Conservation (phyloP, 768 basidiomycete genomes). For the Collybia mongolica region DNA sequence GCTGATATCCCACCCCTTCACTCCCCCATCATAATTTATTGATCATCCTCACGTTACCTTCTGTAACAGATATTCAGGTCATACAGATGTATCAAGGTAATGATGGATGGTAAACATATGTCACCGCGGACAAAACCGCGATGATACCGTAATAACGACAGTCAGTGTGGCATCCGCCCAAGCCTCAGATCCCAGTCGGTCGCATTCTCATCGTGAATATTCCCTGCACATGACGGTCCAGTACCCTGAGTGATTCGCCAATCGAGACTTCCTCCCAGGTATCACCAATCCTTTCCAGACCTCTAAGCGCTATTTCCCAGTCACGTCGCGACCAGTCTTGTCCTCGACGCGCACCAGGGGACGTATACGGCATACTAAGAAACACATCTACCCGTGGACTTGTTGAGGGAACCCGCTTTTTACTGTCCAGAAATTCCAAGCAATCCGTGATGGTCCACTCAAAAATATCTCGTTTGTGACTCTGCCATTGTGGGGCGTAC, state of each 20-base stretch:
- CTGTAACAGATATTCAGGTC: background rate
- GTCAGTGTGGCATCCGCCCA: background rate
- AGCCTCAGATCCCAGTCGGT: conserved; percentile 28
- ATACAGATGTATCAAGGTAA: background rate
- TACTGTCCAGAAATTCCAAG: conserved; percentile 52
- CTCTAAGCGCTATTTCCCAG: conserved; percentile 56
- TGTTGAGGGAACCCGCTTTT: conserved; percentile 27
- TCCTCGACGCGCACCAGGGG: conserved; percentile 59
- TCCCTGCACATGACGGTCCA: conserved; percentile 45
- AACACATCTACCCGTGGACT: conserved; percentile 54
- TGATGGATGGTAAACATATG: no score
- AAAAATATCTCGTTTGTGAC: conserved; percentile 34
- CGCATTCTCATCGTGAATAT: conserved; percentile 48
- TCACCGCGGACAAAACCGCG: background rate
- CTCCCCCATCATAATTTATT: background rate
- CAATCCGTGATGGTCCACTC: conserved; percentile 58
- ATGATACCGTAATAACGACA: no score
- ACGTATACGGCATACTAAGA: conserved; percentile 44
- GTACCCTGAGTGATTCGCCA: conserved; percentile 42
- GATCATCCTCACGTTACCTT: background rate
- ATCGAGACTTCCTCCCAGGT: conserved; percentile 56
- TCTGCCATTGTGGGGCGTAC: conserved; percentile 55
- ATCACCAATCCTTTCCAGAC: conserved; percentile 45
- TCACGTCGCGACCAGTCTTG: conserved; percentile 72
- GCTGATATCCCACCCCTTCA: background rate